Conservation (phyloP, 331 rosid species). For the Stylosanthes scabra region DNA sequence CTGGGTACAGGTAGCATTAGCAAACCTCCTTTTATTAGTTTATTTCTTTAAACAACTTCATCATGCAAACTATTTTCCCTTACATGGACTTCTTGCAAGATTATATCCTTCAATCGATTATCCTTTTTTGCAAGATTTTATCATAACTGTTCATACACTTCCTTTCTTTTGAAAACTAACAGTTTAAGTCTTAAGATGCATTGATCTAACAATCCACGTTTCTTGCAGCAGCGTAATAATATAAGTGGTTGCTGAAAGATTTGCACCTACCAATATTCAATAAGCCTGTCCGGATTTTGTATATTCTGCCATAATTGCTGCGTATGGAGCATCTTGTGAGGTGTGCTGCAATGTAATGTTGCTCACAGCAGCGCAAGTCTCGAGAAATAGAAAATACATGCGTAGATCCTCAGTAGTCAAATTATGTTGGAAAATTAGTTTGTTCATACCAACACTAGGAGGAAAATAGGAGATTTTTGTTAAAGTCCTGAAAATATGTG, state of each 20-base stretch:
- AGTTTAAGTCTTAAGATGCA: too few species aligned
- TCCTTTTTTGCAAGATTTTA: too few species aligned
- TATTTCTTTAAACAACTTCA: conserved; percentile 3
- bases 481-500: conserved; percentile 56
- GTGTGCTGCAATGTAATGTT: conserved; percentile 59
- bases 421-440: conserved; percentile 44
- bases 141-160: too few species aligned
- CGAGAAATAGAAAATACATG: conserved; percentile 43
- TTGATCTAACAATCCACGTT: conserved; percentile 20
- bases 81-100: conserved; percentile 19
- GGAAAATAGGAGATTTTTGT: conserved; percentile 44
- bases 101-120: conserved; percentile 1
- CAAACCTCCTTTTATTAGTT: conserved; percentile 23
- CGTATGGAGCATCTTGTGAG: conserved; percentile 69
- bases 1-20: conserved; percentile 66
- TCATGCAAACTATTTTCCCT: conserved; percentile 27
- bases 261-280: conserved; percentile 52
- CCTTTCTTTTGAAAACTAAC: too few species aligned
- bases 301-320: conserved; percentile 52
- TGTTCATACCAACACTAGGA: conserved; percentile 52
- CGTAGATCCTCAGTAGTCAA: conserved; percentile 44
- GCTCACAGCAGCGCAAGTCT: conserved; percentile 54
- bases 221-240: conserved; percentile 61
- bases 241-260: conserved; percentile 53
- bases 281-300: conserved; percentile 37